phyloP scores from a whole-genome alignment of 495 filamentous ascomycete species.

The Penicillium crystallinum region DNA sequence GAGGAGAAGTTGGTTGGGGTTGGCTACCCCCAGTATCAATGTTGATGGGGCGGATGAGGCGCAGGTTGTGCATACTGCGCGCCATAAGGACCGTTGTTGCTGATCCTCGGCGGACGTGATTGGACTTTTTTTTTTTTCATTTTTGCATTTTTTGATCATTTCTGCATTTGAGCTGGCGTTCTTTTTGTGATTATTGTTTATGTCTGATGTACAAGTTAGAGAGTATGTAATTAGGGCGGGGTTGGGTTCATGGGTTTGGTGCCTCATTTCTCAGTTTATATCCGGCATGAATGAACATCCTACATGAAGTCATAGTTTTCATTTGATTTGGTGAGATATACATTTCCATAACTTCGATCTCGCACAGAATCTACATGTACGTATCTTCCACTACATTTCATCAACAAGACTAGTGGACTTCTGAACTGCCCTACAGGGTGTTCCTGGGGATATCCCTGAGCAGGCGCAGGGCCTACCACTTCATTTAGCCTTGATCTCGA shows the following conservation, averaged over 20 bases:
- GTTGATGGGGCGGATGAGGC: constrained; percentile 34
- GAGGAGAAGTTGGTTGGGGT: constrained; percentile 49
- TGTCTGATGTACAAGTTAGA: background rate
- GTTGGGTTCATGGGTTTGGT: background rate
- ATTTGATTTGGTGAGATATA: no score
- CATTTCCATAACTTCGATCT: no score
- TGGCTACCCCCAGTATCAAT: constrained; percentile 38
- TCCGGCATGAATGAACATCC: no score
- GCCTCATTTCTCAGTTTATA: background rate
- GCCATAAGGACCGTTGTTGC: constrained; percentile 37
- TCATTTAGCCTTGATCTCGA: no score
- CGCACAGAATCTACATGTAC: no score
- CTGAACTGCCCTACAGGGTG: no score
- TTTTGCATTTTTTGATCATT: constrained; percentile 2
- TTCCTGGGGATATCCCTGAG: no score
- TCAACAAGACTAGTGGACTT: no score
- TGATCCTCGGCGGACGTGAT: constrained; percentile 16
- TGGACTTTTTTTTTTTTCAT: constrained; percentile 1
- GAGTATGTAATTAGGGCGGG: background rate
- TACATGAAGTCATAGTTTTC: no score
- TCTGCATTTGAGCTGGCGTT: background rate
- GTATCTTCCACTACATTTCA: no score
- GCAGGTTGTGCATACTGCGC: constrained; percentile 17
- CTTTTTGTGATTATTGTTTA: background rate
- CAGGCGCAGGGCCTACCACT: no score